Evolutionary conservation across 139 green algal genomes (phyloP), one percentile per base, ranked within the genome.

Genomic region (Desmodesmus armatus): DNA sequence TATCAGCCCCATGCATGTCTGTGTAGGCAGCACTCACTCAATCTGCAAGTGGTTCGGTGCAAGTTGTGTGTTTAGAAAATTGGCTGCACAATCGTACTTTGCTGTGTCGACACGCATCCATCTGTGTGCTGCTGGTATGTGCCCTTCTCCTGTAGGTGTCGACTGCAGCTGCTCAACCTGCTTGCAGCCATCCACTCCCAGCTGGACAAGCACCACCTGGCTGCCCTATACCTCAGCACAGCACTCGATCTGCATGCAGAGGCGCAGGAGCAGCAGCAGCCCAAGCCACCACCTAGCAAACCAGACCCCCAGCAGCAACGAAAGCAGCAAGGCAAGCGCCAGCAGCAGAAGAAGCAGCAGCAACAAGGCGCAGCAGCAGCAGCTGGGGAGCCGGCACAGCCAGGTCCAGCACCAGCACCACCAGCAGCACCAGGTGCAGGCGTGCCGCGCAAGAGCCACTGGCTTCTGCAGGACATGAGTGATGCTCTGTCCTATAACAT

Each of bases 161-260:
- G 79, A 3, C 39, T 84, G 71, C 78, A 85, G 62, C 72, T 90
- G 78, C 72, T 90, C 2, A 87, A 87, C 51, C 60, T 80, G 58
- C 49, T 90, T 83, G 83, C 77, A 7, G 40, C 85, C 11, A 53
- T 87, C 49, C 78, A 87, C 51, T 72, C 85, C 29, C 72, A 88
- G 63, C 83, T 88, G 25, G 87, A 83, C 29, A 88, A 88, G 78
- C 87, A 90, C 71, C 82, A 82, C 17, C 39, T 78, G 21, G 87
- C 87, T 40, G 70, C 82, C 40, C 63, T 90, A 1, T 87, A 87
- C 73, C 63, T 91, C 0, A 62, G 27, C n/a, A n/a, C 37, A 40
- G 82, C 82, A 3, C 43, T 87, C 17, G 25, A 11, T 33, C 47
- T 60, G 44, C 79, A 78, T 19, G 21, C 41, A 17, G 69, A 88